Base-by-base conservation (phyloP, 106 monocot genomes). In the Phalaenopsis equestris region DNA sequence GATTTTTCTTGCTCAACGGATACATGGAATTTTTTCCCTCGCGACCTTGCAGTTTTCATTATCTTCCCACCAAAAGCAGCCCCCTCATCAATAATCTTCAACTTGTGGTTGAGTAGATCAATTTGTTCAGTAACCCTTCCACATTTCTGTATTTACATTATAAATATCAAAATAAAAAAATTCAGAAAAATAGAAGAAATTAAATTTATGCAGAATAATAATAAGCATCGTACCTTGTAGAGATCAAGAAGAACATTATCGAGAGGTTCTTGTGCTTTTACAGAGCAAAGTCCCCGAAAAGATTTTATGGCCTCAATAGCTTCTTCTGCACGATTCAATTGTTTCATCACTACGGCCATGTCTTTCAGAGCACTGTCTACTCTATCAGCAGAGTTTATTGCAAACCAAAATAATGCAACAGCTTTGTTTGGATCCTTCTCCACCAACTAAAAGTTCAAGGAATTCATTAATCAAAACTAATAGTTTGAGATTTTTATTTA, bases 321-420 rank as follows among this genome's bases (percentile, higher is more conserved):
- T 79, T 98, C 97, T 79, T 98, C 97, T 6, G 97, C 89, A 12
- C 97, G 81, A 72, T 98, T 94, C 86, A 94, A 89, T 80, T 97
- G 97, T 87, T 97, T 97, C 97, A 97, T 97, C 48, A 97, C 97
- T 39, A 97, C 92, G 42, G 96, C 96, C 94, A 97, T 97, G 87
- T 97, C 94, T 76, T 97, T 97, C 38, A 97, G 81, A 16, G 96
- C 96, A 75, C 94, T 94, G 48, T 97, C 96, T 1, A 97, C 94
- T 10, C 96, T 80, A 78, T 94, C 97, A 0, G 93, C 97, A 41
- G 91, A 86, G 56, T 97, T 97, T 77, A 97, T 97, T 5, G 97
- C 97, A 45, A 87, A 84, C 97, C 97, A 97, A 77, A 97, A 97
- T 70, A 97, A 70, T 38, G 88, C 90, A 18, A 97, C 90, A 8